Percentiles rank a stretch among this genome's conserved stretches.
Conservation (phyloP, 2,329 filamentous ascomycete genomes). For the Diaporthe ampelina region DNA sequence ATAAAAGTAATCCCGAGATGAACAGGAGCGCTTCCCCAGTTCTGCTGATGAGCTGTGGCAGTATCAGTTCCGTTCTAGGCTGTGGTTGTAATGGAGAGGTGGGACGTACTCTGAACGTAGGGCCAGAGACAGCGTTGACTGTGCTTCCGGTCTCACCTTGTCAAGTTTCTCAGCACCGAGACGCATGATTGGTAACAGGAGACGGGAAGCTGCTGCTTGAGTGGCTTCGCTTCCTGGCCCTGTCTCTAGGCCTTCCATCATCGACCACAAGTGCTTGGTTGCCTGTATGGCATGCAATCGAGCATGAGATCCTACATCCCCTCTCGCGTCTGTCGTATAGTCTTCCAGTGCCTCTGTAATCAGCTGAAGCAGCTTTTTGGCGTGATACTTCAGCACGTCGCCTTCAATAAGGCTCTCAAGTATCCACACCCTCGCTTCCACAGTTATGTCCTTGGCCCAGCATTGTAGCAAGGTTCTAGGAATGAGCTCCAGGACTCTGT, state of each 20-base stretch:
- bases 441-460: conserved; percentile 65
- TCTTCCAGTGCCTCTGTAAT: conserved; percentile 79
- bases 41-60: conserved; percentile 50
- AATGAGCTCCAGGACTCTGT: conserved; percentile 47
- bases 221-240: background rate
- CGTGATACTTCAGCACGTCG: conserved; percentile 58
- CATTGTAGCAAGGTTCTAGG: conserved; percentile 62
- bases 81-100: too few species aligned
- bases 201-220: conserved; percentile 50
- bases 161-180: conserved; percentile 92
- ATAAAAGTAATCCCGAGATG: conserved; percentile 72
- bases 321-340: conserved; percentile 90
- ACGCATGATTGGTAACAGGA: conserved; percentile 70
- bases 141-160: conserved; percentile 80
- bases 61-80: conserved; percentile 14
- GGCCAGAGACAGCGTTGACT: conserved; percentile 63
- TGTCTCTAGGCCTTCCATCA: conserved; percentile 44
- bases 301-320: conserved; percentile 90
- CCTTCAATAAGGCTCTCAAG: conserved; percentile 67
- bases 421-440: conserved; percentile 69
- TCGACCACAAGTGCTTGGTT: conserved; percentile 72
- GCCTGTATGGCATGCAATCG: conserved; percentile 85
- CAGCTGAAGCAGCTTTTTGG: conserved; percentile 58
- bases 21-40: conserved; percentile 62
- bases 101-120: conserved; percentile 61